These are phyloP conservation scores for Hypomontagnella submonticulosa DNA, from an alignment of 495 filamentous ascomycete genomes.

Conservation along the genomic window DNA sequence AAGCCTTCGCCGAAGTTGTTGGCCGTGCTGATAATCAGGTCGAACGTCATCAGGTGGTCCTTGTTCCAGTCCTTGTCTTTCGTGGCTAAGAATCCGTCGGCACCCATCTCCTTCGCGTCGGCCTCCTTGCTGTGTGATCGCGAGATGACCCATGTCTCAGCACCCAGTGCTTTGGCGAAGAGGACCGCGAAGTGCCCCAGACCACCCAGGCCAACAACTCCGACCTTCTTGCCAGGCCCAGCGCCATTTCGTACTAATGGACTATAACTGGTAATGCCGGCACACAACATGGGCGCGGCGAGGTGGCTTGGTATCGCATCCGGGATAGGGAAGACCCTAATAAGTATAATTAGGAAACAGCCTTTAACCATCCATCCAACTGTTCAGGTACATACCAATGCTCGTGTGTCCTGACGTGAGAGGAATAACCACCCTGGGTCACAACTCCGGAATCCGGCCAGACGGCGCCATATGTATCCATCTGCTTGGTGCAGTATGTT, in stretches of 20 bases:
- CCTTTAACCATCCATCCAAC: neutral
- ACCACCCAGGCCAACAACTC: constrained; percentile 76
- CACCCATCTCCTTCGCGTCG: constrained; percentile 74
- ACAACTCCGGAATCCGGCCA: constrained; percentile 66
- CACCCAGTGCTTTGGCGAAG: constrained; percentile 77
- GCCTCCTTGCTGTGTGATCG: constrained; percentile 74
- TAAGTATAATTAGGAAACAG: constrained; percentile 1
- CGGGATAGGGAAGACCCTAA: constrained; percentile 79
- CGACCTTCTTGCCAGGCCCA: constrained; percentile 84
- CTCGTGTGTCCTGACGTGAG: constrained; percentile 65
- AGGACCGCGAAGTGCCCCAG: constrained; percentile 79
- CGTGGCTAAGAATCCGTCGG: constrained; percentile 78
- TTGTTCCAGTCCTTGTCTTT: constrained; percentile 73
- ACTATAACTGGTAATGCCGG: constrained; percentile 82
- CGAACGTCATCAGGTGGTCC: constrained; percentile 64
- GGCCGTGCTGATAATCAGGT: constrained; percentile 70
- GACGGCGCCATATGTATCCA: constrained; percentile 66
- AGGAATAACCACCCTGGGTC: constrained; percentile 65
- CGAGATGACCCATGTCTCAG: constrained; percentile 76
- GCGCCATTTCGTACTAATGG: constrained; percentile 80
- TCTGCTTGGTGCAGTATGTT: constrained; percentile 65
- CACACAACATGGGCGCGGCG: constrained; percentile 87
- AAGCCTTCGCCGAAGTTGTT: constrained; percentile 62
- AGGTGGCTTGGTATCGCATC: constrained; percentile 71
- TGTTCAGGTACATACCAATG: constrained; percentile 54